Evolutionary conservation across 2,329 filamentous ascomycete species (phyloP).

Genomic region (Colletotrichum cordylinicola): DNA sequence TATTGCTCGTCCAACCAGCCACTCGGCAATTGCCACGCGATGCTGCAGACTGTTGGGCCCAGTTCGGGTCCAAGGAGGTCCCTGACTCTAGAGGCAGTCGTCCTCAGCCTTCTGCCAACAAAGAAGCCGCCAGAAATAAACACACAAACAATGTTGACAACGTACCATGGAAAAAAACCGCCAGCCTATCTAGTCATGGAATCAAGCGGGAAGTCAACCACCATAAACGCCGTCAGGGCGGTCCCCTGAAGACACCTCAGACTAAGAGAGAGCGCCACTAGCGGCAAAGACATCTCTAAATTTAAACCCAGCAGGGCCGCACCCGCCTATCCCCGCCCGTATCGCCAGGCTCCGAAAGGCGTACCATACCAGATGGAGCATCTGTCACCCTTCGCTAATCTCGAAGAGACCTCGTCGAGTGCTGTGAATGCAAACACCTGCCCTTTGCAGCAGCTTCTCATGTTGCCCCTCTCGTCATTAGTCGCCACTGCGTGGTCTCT

Average conservation of each 20-base stretch:
- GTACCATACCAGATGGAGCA: background rate
- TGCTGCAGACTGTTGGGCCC: background rate
- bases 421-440: background rate
- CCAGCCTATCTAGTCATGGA: background rate
- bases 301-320: background rate
- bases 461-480: background rate
- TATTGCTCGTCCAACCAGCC: background rate
- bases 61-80: background rate
- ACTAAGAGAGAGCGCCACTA: background rate
- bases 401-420: background rate
- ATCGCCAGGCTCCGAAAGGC: background rate
- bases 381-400: slow-evolving; percentile 12
- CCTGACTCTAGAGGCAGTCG: background rate
- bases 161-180: background rate
- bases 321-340: background rate
- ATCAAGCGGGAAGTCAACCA: background rate
- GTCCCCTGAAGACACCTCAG: background rate
- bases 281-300: slow-evolving; percentile 10
- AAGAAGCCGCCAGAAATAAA: background rate
- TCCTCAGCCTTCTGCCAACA: background rate
- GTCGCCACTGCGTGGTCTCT: background rate
- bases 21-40: background rate
- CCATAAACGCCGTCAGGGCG: background rate
- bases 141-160: background rate
- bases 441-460: background rate